These are phyloP conservation scores for Nakaseomyces uthaithaninus DNA, from an alignment of 1,139 yeast species.

Conservation along the genomic window DNA sequence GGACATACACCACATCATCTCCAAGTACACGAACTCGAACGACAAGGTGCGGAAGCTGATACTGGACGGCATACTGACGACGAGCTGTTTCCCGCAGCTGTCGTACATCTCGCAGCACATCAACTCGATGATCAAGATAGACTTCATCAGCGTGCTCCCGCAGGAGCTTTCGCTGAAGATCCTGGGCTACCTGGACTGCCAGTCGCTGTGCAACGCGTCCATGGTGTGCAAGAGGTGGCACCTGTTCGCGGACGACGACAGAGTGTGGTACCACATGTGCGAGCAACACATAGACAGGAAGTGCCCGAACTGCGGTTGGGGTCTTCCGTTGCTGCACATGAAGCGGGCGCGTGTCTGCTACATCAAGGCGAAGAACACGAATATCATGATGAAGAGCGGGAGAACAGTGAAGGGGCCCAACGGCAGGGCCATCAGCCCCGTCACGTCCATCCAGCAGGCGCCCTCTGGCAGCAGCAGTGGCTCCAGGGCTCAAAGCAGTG, in stretches of 20 bases:
- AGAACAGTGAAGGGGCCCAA: constrained; percentile 1
- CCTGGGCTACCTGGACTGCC: constrained; percentile 82
- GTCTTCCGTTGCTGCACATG: constrained; percentile 84
- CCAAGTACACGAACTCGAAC: constrained; percentile 42
- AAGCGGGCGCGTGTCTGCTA: constrained; percentile 46
- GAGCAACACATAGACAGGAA: constrained; percentile 95
- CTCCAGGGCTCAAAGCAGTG: constrained; percentile 17
- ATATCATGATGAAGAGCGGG: background rate
- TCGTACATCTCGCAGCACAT: constrained; percentile 78
- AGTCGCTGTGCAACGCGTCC: constrained; percentile 85
- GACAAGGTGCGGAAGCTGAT: constrained; percentile 48
- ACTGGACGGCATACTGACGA: constrained; percentile 73
- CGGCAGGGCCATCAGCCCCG: constrained; percentile 7
- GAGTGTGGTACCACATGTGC: constrained; percentile 98
- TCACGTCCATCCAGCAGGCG: background rate
- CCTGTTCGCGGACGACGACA: constrained; percentile 82
- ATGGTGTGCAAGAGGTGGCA: constrained; percentile 87
- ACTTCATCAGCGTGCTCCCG: constrained; percentile 78
- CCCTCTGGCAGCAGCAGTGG: constrained; percentile 3
- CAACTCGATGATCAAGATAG: constrained; percentile 71
- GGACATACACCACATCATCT: constrained; percentile 47
- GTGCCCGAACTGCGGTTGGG: constrained; percentile 99
- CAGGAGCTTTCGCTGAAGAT: constrained; percentile 77
- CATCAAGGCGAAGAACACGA: constrained; percentile 5
- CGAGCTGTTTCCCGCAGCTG: constrained; percentile 91